Conservation (phyloP, 306 rosid species). For the Lagenaria siceraria region DNA sequence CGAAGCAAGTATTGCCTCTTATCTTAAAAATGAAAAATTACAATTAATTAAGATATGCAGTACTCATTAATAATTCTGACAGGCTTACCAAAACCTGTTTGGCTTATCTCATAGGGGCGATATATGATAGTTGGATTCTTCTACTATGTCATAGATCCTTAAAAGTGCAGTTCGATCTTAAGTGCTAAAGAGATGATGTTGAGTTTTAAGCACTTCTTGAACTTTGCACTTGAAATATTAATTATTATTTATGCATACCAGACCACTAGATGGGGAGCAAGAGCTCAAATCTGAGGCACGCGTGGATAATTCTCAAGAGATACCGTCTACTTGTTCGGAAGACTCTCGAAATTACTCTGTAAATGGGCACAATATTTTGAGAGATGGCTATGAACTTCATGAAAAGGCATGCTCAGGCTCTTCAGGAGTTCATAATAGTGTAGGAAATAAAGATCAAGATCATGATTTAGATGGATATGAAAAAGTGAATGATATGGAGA, state of each 20-base stretch:
- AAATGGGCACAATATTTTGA: constrained; percentile 19
- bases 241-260: constrained; percentile 19
- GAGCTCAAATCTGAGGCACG: constrained; percentile 21
- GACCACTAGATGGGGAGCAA: constrained; percentile 40
- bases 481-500: constrained; percentile 51
- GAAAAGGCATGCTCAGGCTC: constrained; percentile 20
- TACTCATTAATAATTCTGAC: not conserved
- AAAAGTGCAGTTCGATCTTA: not conserved
- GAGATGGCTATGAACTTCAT: constrained; percentile 31
- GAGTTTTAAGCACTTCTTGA: constrained; percentile 3
- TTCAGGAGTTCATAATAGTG: constrained; percentile 13
- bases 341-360: constrained; percentile 30
- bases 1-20: not conserved
- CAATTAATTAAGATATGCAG: not conserved
- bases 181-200: not conserved
- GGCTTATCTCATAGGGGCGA: not conserved
- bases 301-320: constrained; percentile 23
- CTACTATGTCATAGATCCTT: constrained; percentile 1
- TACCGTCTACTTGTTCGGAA: constrained; percentile 28
- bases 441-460: constrained; percentile 20
- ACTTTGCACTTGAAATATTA: constrained; percentile 8
- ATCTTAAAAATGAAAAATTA: not conserved
- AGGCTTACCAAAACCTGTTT: constrained; percentile 2
- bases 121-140: not conserved
- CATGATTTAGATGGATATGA: constrained; percentile 30